phyloP scores from a whole-genome alignment of 2,329 filamentous ascomycete genomes.

The Fusarium staphyleae region DNA sequence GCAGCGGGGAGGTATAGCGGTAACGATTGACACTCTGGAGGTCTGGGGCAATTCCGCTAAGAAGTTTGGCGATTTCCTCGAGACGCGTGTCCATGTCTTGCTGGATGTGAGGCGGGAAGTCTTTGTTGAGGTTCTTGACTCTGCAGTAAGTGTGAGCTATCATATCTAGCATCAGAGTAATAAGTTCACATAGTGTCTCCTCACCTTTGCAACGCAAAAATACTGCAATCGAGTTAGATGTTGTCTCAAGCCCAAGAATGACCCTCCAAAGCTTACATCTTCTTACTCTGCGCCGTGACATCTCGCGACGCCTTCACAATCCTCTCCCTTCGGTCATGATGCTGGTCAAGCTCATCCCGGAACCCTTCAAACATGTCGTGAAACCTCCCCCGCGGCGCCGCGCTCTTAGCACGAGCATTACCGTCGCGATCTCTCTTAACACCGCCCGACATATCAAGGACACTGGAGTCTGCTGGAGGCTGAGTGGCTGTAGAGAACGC shows the following conservation, averaged over 20 bases:
- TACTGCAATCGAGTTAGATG: conserved; percentile 39
- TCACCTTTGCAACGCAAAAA: conserved; percentile 52
- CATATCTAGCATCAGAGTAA: neutral
- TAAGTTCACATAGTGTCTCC: conserved; percentile 2
- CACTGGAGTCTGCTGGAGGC: neutral
- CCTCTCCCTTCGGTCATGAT: conserved; percentile 89
- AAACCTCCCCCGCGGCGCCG: conserved; percentile 53
- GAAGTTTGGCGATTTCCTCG: conserved; percentile 73
- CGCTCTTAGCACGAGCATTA: conserved; percentile 52
- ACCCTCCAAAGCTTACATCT: conserved; percentile 70
- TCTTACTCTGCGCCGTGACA: conserved; percentile 94
- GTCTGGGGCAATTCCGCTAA: conserved; percentile 73
- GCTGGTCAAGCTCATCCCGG: conserved; percentile 87
- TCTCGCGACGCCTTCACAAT: conserved; percentile 92
- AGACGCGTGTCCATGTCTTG: conserved; percentile 75
- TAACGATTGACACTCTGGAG: conserved; percentile 80
- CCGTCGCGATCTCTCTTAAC: conserved; percentile 64
- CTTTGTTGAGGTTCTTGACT: conserved; percentile 66
- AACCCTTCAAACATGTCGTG: conserved; percentile 85
- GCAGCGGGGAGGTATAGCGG: conserved; percentile 81
- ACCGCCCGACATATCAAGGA: conserved; percentile 47
- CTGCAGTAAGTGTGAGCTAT: conserved; percentile 51
- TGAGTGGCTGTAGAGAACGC: conserved; percentile 1
- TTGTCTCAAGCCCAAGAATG: neutral
- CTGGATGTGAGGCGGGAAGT: conserved; percentile 72